Base-by-base conservation (phyloP, 768 basidiomycete genomes). In the Neoboletus brunneissimus region DNA sequence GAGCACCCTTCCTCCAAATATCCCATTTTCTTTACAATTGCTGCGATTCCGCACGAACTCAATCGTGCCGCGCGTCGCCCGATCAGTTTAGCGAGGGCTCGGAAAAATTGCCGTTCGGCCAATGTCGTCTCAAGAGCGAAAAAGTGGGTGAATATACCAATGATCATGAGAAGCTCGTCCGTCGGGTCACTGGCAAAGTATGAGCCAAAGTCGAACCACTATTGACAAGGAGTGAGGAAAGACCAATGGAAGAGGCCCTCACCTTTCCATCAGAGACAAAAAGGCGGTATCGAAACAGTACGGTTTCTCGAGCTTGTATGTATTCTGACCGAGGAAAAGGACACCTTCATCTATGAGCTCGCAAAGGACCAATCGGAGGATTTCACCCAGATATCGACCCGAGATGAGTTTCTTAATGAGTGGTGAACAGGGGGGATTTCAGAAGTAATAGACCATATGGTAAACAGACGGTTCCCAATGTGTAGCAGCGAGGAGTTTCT, bases 331-430 rank as follows among this genome's bases (percentile, higher is more conserved):
- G 31, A 97, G 82, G 86, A 99, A 99, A 51, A 99, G 83, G 20
- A 95, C 90, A 73, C 96, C 97, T 62, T 94, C 89, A 68, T 97
- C 95, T 68, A 97, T 94, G 48, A 99, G 85, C 72, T 99, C 96
- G 68, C 88, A 91, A 56, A 99, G 82, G 62, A 98, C 88, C 29
- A 98, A 79, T n/a, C 96, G 88, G 62, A 98, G 81, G 64, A 98
- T 94, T 75, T 99, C 96, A 57, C 96, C 96, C 35, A 99, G 84
- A 70, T 97, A 97, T 52, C 93, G 87, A 49, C 94, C 94, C 1
- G 94, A 94, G 56, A 97, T 96, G 62, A 96, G 80, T 94, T 94
- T 97, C 94, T 88, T 53, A 2, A 22, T 20, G 48, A 38, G 23
- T 18, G 5, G 12, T 10, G 31, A 13, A 31, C 22, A 18, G 8